Base-by-base conservation (phyloP, 805 yeast genomes). In the Limtongozyma cylindracea region DNA sequence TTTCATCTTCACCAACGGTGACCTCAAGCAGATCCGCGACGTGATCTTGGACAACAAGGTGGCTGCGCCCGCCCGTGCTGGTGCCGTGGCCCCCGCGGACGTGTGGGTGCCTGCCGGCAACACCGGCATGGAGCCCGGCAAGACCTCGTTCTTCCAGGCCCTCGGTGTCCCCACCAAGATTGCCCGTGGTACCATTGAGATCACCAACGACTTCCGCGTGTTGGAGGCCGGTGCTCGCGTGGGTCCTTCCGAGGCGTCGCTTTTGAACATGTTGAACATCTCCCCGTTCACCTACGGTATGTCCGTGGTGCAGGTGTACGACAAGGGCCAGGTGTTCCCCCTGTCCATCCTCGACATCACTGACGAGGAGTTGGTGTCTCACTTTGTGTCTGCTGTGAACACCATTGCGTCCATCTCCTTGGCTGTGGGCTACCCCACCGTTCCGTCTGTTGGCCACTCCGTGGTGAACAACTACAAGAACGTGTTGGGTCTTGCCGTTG, bases 111-210 rank as follows among this genome's bases (percentile, higher is more conserved):
- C 91, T 53, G 96, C 96, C 45, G 91, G 92, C 59, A 88, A 88
- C 93, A 88, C 99, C 43, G 95, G 96, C 74, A 82, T 88, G 92
- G 98, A 88, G 66, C 99, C 99, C 60, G 96, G 96, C 73, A 88
- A 88, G 78, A 88, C 99, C 49, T 88, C 98, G 53, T 88, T 88
- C 91, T 88, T 88, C 96, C 99, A 88, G 71, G 98, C 99, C 52
- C 71, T 88, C 48, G 96, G 96, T 77, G 94, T 88, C 47, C 98
- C 98, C 70, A 88, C 99, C 77, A 88, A 88, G 91, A 88, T 88
- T 80, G 88, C 93, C 60, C 82, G 99, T 76, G 99, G 99, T 88
- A 80, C 94, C 62, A 88, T 88, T 71, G 99, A 88, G 66, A 88
- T 88, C 60, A 80, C 78, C 56, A 58, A 73, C 43, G 98, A 88